Percentiles rank a stretch among this genome's conserved stretches.
Evolutionary conservation across 345 rosid genomes (phyloP).

Genomic region (Euclidium syriacum): DNA sequence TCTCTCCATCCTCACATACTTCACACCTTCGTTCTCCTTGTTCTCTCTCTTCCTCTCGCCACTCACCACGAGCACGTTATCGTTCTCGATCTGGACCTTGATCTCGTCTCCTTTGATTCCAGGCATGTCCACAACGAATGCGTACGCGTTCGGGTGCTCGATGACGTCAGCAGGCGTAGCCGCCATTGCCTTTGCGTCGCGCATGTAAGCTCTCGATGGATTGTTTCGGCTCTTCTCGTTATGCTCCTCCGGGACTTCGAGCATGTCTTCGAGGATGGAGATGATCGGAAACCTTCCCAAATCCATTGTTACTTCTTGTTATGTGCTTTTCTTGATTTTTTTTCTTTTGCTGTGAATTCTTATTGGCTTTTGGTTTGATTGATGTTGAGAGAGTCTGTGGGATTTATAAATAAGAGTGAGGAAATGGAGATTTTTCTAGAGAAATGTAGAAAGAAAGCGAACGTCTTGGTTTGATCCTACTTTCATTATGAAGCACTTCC

Average conservation of each 20-base stretch:
- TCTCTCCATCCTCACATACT: slow-evolving; percentile 80
- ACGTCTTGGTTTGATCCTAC: neutral
- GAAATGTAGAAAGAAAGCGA: neutral
- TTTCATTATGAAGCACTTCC: slow-evolving; percentile 8
- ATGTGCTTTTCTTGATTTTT: neutral
- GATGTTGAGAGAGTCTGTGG: neutral
- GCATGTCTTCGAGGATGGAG: slow-evolving; percentile 48
- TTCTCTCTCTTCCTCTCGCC: slow-evolving; percentile 58
- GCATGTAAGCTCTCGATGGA: slow-evolving; percentile 48
- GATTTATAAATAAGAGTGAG: neutral
- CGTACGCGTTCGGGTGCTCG: slow-evolving; percentile 47
- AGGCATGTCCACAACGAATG: slow-evolving; percentile 74
- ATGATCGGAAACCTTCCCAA: slow-evolving; percentile 41
- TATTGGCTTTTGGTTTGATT: neutral
- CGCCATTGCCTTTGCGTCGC: slow-evolving; percentile 84
- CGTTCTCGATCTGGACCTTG: slow-evolving; percentile 75
- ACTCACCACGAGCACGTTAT: slow-evolving; percentile 53
- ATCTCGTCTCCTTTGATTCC: slow-evolving; percentile 64
- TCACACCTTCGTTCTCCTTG: slow-evolving; percentile 52
- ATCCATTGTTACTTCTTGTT: slow-evolving; percentile 28
- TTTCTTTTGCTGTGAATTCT: neutral
- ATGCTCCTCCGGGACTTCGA: slow-evolving; percentile 39
- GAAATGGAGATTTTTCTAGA: slow-evolving; percentile 21
- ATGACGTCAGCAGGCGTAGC: slow-evolving; percentile 75
- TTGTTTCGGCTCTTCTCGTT: slow-evolving; percentile 33